phyloP scores from a whole-genome alignment of 371 early-diverging fungal species.

The Apophysomyces variabilis region DNA sequence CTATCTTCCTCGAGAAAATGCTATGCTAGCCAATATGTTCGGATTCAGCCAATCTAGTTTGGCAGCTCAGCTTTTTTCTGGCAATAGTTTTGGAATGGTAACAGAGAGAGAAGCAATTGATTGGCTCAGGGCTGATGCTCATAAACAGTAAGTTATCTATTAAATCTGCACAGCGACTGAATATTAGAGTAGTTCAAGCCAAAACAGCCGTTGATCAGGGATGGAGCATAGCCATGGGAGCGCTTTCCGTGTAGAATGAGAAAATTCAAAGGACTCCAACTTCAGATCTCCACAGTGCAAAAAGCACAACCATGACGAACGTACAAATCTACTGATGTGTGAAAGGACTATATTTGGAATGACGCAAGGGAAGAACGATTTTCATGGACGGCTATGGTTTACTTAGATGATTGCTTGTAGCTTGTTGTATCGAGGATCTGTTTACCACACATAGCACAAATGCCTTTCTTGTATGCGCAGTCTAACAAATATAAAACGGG shows the following conservation, averaged over 20 bases:
- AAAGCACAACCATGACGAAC: no score
- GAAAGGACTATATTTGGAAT: neutral
- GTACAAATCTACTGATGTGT: neutral
- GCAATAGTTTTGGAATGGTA: conserved; percentile 19
- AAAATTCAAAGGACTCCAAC: no score
- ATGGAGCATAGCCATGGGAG: neutral
- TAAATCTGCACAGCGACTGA: neutral
- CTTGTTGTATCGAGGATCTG: conserved; percentile 66
- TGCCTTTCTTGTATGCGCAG: conserved; percentile 75
- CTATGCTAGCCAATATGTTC: neutral
- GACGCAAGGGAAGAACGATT: neutral
- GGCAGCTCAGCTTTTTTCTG: conserved; percentile 3
- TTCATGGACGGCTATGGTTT: conserved; percentile 20
- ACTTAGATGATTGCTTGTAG: conserved; percentile 69
- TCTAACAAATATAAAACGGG: conserved; percentile 26
- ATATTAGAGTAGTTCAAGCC: neutral
- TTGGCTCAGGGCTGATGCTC: conserved; percentile 30
- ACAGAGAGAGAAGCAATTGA: conserved; percentile 46
- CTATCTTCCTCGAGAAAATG: conserved; percentile 4
- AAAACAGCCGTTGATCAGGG: conserved; percentile 3
- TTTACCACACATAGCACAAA: conserved; percentile 82
- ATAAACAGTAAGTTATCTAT: neutral
- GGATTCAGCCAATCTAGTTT: neutral
- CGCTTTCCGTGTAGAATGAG: no score
- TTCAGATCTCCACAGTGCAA: no score